Base-by-base conservation (phyloP, 768 basidiomycete species). In the Mycena indigotica region DNA sequence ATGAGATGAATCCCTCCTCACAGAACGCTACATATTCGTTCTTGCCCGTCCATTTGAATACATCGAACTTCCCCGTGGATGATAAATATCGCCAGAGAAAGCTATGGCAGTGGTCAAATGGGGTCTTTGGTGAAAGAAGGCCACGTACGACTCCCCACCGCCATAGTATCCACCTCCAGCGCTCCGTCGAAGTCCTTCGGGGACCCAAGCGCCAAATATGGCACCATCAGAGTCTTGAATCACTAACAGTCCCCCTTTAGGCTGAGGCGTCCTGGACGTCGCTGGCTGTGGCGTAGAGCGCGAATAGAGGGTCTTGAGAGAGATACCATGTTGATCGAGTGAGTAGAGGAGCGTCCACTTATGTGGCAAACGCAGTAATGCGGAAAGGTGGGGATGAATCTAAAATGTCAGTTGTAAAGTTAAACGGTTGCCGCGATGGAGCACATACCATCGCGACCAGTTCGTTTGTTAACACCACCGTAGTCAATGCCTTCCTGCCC, bases 321-420 rank as follows among this genome's bases (percentile, higher is more conserved):
- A 95, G 44, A 95, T 94, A 0, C 96, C 96, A 64, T 98, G 91
- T 66, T 97, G 95, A 67, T 98, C 96, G 17, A 97, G 80, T 16
- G 93, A 95, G 74, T 95, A 95, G 4, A 94, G 73, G 0, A 95
- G 81, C 0, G 81, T 81, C 94, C 94, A 96, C 26, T 78, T 74
- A 5, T 79, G 76, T 0, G 87, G 80, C 17, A 95, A 82, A 3
- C 88, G 86, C 1, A 83, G 77, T 5, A 95, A 80, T 0, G 91
- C 85, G 0, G 93, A 89, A 1, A 95, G 78, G 56, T 85, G 77
- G 1, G 84, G 72, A 0, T 91, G 87, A 24, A 95, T 75, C 91
- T 93, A 52, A 41, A 26, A 39, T 46, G 4, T 44, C n/a, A 40
- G 40, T 30, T 10, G 19, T 6, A 19, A 41, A 44, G 17, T 19